Percentiles rank a stretch among this genome's conserved stretches.
phyloP scores from a whole-genome alignment of 371 early-diverging fungal genomes.

The Capniomyces stellatus region DNA sequence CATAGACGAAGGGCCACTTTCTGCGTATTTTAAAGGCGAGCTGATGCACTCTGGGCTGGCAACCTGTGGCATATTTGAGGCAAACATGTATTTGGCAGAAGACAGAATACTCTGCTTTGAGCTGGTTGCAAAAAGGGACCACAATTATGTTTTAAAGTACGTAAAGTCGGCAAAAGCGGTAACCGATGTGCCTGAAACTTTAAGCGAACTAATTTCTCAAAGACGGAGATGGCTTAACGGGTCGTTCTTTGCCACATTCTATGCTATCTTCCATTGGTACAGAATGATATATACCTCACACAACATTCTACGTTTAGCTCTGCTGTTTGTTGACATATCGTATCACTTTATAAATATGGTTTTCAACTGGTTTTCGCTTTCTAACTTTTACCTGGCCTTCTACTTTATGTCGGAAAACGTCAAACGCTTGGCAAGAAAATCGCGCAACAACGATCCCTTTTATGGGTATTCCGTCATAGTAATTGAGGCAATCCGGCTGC shows the following conservation, averaged over 20 bases:
- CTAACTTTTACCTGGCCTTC: conserved; percentile 70
- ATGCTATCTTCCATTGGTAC: conserved; percentile 57
- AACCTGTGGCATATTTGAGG: conserved; percentile 34
- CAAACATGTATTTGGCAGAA: conserved; percentile 61
- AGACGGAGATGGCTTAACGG: conserved; percentile 90
- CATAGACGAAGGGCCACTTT: conserved; percentile 52
- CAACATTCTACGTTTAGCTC: conserved; percentile 33
- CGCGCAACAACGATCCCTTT: conserved; percentile 36
- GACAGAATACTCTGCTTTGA: conserved; percentile 83
- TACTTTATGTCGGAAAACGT: conserved; percentile 51
- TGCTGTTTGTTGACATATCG: conserved; percentile 44
- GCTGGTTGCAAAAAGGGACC: conserved; percentile 52
- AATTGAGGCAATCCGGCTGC: conserved; percentile 37
- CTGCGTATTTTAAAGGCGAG: conserved; percentile 86
- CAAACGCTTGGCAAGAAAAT: conserved; percentile 17
- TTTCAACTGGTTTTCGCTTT: conserved; percentile 60
- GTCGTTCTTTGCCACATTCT: conserved; percentile 84
- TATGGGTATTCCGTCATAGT: conserved; percentile 39
- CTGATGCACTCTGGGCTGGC: conserved; percentile 42
- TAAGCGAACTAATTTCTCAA: conserved; percentile 77
- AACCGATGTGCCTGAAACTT: conserved; percentile 63
- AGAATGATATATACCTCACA: conserved; percentile 56
- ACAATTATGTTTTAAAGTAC: conserved; percentile 49
- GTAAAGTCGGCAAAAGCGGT: conserved; percentile 50
- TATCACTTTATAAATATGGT: conserved; percentile 49